Evolutionary conservation across 345 rosid genomes (phyloP).

Genomic region (Eucalyptus virginea): DNA sequence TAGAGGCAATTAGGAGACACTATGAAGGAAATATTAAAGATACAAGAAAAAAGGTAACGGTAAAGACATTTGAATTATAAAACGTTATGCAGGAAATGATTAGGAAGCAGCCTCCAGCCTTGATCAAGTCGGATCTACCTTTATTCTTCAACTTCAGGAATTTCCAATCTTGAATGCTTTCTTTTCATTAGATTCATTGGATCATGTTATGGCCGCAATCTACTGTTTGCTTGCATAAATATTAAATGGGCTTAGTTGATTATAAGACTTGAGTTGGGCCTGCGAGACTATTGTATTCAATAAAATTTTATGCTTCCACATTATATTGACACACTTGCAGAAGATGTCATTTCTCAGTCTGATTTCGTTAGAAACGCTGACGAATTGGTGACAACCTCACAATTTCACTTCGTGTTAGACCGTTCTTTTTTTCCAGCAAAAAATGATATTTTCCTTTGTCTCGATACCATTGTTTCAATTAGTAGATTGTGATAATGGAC

Average conservation of each 20-base stretch:
- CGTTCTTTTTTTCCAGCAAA: neutral
- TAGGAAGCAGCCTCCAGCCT: neutral
- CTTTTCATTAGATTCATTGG: neutral
- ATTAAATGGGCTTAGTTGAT: neutral
- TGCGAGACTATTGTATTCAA: neutral
- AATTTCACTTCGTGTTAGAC: neutral
- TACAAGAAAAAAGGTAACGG: rapidly evolving
- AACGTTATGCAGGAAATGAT: neutral
- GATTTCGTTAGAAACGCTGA: neutral
- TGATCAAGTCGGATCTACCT: neutral
- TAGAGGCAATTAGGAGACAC: neutral
- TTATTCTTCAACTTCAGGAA: neutral
- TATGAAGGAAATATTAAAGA: neutral
- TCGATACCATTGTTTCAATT: neutral
- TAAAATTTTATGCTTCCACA: neutral
- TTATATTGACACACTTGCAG: neutral
- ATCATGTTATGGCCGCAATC: neutral
- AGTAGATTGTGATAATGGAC: neutral
- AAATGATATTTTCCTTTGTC: neutral
- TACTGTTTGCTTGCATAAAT: neutral
- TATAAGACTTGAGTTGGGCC: neutral
- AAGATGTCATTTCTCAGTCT: neutral
- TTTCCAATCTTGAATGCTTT: neutral
- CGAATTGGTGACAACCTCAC: neutral
- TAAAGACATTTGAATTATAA: neutral